Percentiles rank a stretch among this genome's conserved stretches.
Evolutionary conservation across 495 filamentous ascomycete genomes (phyloP).

Genomic region (Aspergillus avenaceus): DNA sequence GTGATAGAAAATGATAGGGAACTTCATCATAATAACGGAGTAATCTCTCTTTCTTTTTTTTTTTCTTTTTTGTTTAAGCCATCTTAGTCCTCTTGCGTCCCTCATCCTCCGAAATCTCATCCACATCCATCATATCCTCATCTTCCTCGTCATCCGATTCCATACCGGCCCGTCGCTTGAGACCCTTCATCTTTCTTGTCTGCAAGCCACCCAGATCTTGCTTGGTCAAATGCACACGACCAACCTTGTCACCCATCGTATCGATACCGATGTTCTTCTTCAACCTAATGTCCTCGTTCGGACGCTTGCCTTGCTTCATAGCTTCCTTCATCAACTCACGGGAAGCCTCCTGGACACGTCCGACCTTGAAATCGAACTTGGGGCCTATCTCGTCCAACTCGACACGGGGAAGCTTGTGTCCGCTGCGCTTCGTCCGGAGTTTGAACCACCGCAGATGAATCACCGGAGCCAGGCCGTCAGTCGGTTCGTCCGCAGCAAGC

Average conservation of each 20-base stretch:
- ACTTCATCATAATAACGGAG: constrained; percentile 1
- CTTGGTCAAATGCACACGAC: constrained; percentile 85
- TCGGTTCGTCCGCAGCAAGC: constrained; percentile 74
- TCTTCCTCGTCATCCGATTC: constrained; percentile 43
- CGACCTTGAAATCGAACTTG: constrained; percentile 87
- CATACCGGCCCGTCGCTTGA: constrained; percentile 70
- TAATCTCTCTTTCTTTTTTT: no score
- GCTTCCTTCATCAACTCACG: constrained; percentile 80
- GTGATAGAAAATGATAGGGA: constrained; percentile 14
- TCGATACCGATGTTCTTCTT: constrained; percentile 97
- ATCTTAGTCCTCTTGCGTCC: constrained; percentile 35
- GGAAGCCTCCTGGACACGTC: constrained; percentile 74
- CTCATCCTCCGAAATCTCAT: constrained; percentile 39
- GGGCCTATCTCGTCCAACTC: constrained; percentile 96
- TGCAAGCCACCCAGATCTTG: constrained; percentile 85
- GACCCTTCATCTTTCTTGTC: constrained; percentile 98
- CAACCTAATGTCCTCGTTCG: constrained; percentile 52
- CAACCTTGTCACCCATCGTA: constrained; percentile 90
- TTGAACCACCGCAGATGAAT: constrained; percentile 83
- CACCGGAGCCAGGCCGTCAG: constrained; percentile 55
- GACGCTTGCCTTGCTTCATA: constrained; percentile 73
- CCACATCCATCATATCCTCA: constrained; percentile 43
- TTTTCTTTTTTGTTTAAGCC: no score
- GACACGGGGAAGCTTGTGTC: constrained; percentile 80
- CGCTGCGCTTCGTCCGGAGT: constrained; percentile 78